These are phyloP conservation scores for Fusarium fracticaudum DNA, from an alignment of 2,329 filamentous ascomycete genomes.

Conservation along the genomic window DNA sequence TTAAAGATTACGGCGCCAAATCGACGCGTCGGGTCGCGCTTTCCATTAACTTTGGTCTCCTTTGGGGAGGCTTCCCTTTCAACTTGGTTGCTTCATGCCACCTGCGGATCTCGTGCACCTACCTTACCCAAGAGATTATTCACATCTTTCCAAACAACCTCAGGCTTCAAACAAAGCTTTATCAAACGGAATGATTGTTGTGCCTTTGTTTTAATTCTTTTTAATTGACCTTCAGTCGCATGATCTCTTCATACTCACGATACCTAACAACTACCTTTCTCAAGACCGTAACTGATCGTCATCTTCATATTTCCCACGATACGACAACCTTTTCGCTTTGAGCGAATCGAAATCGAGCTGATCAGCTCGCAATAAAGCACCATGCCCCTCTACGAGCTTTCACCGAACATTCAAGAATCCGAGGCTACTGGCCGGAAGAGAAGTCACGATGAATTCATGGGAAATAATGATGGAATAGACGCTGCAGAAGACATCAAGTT, in stretches of 20 bases:
- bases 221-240: constrained; percentile 7
- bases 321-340: neutral
- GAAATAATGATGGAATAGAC: constrained; percentile 44
- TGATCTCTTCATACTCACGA: constrained; percentile 17
- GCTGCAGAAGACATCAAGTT: constrained; percentile 31
- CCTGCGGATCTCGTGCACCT: constrained; percentile 16
- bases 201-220: neutral
- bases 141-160: neutral
- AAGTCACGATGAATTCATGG: constrained; percentile 57
- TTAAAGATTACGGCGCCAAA: constrained; percentile 42
- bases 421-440: constrained; percentile 56
- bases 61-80: constrained; percentile 27
- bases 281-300: neutral
- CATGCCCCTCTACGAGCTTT: constrained; percentile 61
- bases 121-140: constrained; percentile 7
- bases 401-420: constrained; percentile 58
- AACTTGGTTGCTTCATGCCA: constrained; percentile 30
- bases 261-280: constrained; percentile 8
- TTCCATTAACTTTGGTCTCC: constrained; percentile 15
- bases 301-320: neutral
- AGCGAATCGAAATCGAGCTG: constrained; percentile 1
- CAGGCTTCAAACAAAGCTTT: neutral
- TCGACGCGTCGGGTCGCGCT: constrained; percentile 47
- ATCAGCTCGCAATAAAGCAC: constrained; percentile 7
- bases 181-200: constrained; percentile 3